These are phyloP conservation scores for Gentiana dahurica DNA, from an alignment of 257 asterid genomes.

Conservation along the genomic window DNA sequence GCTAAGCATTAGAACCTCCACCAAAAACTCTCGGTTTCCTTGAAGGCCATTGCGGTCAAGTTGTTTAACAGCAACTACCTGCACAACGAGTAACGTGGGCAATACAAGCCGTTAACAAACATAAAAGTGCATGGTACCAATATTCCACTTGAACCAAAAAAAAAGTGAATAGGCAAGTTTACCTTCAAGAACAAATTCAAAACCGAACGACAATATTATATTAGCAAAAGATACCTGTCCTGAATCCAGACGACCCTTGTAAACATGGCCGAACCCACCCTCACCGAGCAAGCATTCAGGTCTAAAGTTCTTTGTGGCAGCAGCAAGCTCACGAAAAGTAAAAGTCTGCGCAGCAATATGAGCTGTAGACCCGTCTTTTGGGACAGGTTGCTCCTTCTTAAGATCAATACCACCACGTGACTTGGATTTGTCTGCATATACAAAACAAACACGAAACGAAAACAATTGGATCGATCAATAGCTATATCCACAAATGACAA, in stretches of 20 bases:
- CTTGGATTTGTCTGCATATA: conserved; percentile 49
- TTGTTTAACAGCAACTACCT: conserved; percentile 96
- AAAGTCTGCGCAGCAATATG: conserved; percentile 87
- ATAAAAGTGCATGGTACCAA: background rate
- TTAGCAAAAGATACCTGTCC: conserved; percentile 50
- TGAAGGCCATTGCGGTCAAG: conserved; percentile 93
- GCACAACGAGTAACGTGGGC: conserved; percentile 15
- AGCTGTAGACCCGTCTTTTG: conserved; percentile 61
- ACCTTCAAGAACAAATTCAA: too few species aligned
- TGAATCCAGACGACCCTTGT: conserved; percentile 72
- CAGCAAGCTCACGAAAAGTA: conserved; percentile 82
- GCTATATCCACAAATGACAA: background rate
- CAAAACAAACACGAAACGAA: background rate
- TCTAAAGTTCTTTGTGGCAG: conserved; percentile 77
- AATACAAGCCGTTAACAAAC: conserved; percentile 7
- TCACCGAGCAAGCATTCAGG: conserved; percentile 74
- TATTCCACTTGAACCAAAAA: too few species aligned
- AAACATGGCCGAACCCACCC: conserved; percentile 97
- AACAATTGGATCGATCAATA: background rate
- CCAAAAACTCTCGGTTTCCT: conserved; percentile 90
- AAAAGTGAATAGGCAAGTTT: too few species aligned
- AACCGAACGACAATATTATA: background rate
- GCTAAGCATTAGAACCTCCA: conserved; percentile 99
- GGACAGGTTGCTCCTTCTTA: conserved; percentile 50
- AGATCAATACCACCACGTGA: conserved; percentile 48